phyloP scores from a whole-genome alignment of 2,329 filamentous ascomycete genomes.

The Verticillium nonalfalfae region DNA sequence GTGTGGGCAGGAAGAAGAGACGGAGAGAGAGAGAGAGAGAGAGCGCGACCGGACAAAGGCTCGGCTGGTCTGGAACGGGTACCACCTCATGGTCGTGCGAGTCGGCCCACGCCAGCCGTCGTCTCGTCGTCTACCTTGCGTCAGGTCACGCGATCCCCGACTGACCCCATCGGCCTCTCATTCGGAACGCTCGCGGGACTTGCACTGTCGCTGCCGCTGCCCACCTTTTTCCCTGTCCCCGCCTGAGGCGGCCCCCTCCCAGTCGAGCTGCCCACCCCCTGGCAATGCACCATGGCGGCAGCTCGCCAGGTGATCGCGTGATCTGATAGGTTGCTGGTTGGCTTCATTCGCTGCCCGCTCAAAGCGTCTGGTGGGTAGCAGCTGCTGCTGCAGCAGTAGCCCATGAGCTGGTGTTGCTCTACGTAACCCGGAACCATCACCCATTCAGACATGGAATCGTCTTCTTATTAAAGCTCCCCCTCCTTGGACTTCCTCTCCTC shows the following conservation, averaged over 20 bases:
- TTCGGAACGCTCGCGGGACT: constrained; percentile 7
- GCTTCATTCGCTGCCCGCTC: constrained; percentile 1
- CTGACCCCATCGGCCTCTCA: neutral
- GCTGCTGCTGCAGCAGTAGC: neutral
- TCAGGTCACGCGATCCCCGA: constrained; percentile 16
- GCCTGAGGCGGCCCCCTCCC: neutral
- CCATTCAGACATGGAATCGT: neutral
- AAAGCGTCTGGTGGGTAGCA: neutral
- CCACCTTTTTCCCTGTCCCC: neutral
- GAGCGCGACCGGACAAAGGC: neutral
- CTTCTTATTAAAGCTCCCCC: constrained; percentile 2
- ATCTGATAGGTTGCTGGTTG: constrained; percentile 13
- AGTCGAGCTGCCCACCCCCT: neutral
- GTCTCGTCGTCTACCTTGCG: constrained; percentile 4
- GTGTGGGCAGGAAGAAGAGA: neutral
- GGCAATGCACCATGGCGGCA: constrained; percentile 4
- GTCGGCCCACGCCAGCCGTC: constrained; percentile 1
- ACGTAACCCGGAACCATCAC: constrained; percentile 3
- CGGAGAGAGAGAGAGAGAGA: no score
- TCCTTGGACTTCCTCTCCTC: neutral
- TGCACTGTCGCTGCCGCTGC: neutral
- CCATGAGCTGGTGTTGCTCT: neutral
- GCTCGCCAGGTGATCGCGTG: constrained; percentile 11
- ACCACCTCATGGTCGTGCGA: neutral
- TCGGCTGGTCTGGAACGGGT: neutral